Base-by-base conservation (phyloP, 225 moss, liverwort and hornwort genomes). In the Bryum argenteum region DNA sequence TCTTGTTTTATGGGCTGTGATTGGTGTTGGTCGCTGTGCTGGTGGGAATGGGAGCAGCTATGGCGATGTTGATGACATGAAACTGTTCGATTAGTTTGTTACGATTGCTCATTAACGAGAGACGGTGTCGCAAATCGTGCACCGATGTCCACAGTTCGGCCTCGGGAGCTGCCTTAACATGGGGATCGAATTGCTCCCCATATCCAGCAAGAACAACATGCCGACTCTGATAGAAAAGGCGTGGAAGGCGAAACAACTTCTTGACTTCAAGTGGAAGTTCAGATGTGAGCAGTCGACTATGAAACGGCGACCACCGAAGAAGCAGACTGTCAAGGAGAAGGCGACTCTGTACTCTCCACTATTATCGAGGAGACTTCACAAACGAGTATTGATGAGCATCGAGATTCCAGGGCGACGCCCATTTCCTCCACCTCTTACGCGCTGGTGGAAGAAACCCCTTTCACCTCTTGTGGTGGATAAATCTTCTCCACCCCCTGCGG, bases 361-460 rank as follows among this genome's bases (percentile, higher is more conserved):
- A 4, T 10, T 75, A 26, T 75, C 75, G 10, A 52, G 7, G 60
- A 67, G 75, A 42, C 24, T 75, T 18, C 23, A 18, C 24, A 67
- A 10, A 41, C 50, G 4, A 9, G 19, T 4, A 2, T 4, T 8
- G 14, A 11, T 67, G 67, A 51, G 13, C 13, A 1, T 75, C 1
- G 0, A 14, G 6, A n/a, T 75, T 24, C 67, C 75, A 3, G 59
- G 0, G 16, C 50, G 24, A 10, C 1, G 3, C 3, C 15, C 51
- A 1, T 75, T 75, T 26, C 60, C 60, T 26, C 67, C 67, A 21
- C 75, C 67, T 44, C 60, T 75, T 8, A 52, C 51, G 22, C 10
- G 47, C 33, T 2, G 33, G 33, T 33, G 33, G 33, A 33, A 33
- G 50, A 37, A 45, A 6, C 8, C 16, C 6, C 17, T 10, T 5